Conservation (phyloP, 2,329 filamentous ascomycete genomes). For the Cytospora schulzeri region DNA sequence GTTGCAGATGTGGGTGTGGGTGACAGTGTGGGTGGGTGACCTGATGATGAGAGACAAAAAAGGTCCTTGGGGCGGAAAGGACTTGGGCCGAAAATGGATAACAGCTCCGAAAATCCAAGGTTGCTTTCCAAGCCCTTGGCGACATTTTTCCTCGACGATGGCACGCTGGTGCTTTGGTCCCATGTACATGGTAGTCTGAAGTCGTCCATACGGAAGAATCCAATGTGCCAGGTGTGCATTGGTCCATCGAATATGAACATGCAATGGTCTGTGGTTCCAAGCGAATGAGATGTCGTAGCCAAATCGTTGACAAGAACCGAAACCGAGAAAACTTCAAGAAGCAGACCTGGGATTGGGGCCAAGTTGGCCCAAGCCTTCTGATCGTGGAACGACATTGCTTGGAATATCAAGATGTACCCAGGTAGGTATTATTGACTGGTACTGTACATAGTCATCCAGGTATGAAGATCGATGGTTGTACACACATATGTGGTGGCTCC, state of each 20-base stretch:
- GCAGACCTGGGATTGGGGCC: conserved; percentile 11
- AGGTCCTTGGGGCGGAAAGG: not conserved
- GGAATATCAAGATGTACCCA: conserved; percentile 4
- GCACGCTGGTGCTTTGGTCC: not conserved
- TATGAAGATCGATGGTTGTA: not conserved
- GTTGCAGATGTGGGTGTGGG: not conserved
- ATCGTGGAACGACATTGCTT: not conserved
- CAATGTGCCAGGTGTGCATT: too few species aligned
- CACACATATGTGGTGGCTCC: too few species aligned
- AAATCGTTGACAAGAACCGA: not conserved
- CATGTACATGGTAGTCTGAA: not conserved
- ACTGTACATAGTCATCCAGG: not conserved
- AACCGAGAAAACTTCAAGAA: not conserved
- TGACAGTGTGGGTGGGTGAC: conserved; percentile 1
- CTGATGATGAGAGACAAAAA: not conserved
- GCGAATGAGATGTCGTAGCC: not conserved
- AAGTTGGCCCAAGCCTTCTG: conserved; percentile 13
- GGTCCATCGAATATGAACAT: not conserved
- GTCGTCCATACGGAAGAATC: not conserved
- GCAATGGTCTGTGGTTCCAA: not conserved
- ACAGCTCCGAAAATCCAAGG: not conserved
- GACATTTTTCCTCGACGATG: not conserved
- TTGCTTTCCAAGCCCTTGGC: not conserved
- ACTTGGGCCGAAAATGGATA: not conserved
- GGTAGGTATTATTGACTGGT: too few species aligned